Percentiles rank a stretch among this genome's conserved stretches.
These are phyloP conservation scores for Ogataea thermomethanolica DNA, from an alignment of 805 yeast species.

Conservation along the genomic window DNA sequence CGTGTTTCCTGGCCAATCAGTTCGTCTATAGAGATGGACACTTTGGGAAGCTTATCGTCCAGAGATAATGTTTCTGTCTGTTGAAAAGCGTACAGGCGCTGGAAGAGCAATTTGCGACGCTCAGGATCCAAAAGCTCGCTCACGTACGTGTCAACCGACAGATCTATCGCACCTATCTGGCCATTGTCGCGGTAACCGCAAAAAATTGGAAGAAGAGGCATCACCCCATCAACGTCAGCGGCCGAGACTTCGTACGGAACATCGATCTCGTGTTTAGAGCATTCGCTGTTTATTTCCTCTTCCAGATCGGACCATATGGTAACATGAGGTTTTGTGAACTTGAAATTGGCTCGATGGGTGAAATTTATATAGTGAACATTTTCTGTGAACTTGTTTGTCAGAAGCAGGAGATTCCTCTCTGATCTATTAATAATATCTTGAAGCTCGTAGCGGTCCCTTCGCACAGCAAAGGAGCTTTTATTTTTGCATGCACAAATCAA, in stretches of 20 bases:
- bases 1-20: neutral
- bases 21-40: neutral
- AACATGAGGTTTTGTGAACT: neutral
- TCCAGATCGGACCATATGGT: conserved; percentile 9
- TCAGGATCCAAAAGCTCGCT: conserved; percentile 1
- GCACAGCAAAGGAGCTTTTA: conserved; percentile 25
- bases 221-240: conserved; percentile 1
- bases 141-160: conserved; percentile 9
- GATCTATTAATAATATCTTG: conserved; percentile 29
- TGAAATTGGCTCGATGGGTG: neutral
- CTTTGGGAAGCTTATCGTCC: neutral
- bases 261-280: neutral
- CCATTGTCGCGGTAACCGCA: conserved; percentile 10
- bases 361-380: conserved; percentile 8
- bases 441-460: conserved; percentile 23
- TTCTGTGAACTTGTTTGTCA: conserved; percentile 2
- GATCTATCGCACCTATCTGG: conserved; percentile 13
- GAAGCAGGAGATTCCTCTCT: conserved; percentile 13
- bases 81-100: conserved; percentile 15
- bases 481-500: conserved; percentile 21
- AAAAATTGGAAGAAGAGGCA: conserved; percentile 22
- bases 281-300: conserved; percentile 10
- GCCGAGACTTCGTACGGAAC: neutral
- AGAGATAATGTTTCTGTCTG: neutral
- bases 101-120: conserved; percentile 13